phyloP scores from a whole-genome alignment of 208 protist genomes.

The Crithidia brevicula region DNA sequence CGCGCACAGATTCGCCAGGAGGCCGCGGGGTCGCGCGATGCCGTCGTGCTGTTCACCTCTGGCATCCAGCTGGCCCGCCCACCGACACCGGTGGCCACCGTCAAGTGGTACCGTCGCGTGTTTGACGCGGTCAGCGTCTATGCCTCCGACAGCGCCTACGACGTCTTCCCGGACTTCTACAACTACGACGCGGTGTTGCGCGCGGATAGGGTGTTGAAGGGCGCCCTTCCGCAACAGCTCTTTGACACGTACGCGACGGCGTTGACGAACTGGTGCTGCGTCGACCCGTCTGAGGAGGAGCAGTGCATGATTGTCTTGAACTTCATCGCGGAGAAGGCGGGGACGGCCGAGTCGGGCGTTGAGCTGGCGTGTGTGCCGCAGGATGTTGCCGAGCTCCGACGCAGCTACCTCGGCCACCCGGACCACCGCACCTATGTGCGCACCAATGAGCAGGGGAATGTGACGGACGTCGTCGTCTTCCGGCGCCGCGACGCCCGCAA shows the following conservation, averaged over 20 bases:
- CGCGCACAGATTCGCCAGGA: neutral
- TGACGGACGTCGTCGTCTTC: constrained; percentile 73
- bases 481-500: constrained; percentile 41
- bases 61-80: constrained; percentile 41
- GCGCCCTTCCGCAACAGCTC: constrained; percentile 46
- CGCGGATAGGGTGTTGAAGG: constrained; percentile 70
- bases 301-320: constrained; percentile 27
- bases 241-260: constrained; percentile 31
- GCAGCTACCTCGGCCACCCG: constrained; percentile 37
- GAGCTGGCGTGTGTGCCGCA: constrained; percentile 45
- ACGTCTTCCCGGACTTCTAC: constrained; percentile 78
- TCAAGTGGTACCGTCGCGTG: constrained; percentile 80
- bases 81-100: constrained; percentile 42
- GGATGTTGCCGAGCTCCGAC: constrained; percentile 37
- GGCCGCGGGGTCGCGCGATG: constrained; percentile 12
- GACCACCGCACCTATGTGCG: constrained; percentile 30
- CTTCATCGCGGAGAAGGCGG: constrained; percentile 46
- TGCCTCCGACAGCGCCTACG: constrained; percentile 35
- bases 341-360: constrained; percentile 43
- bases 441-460: constrained; percentile 4
- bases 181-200: constrained; percentile 70
- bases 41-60: constrained; percentile 56
- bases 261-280: constrained; percentile 27
- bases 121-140: constrained; percentile 50
- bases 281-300: constrained; percentile 23